Evolutionary conservation across 805 yeast species (phyloP), one percentile per base, ranked within the genome.

Genomic region (Saccharomycopsis selenospora): DNA sequence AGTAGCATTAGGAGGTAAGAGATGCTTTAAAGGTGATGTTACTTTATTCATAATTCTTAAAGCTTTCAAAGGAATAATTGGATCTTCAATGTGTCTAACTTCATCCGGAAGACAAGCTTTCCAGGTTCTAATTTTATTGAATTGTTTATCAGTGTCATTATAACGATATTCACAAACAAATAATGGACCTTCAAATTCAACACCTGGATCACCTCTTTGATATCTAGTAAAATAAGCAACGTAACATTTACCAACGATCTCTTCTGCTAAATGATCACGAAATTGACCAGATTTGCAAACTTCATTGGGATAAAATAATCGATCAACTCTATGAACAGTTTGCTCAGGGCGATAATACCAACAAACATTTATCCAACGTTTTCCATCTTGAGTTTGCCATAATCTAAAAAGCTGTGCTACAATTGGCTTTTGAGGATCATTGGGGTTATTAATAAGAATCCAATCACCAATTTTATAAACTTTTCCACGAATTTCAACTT

Each of bases 311-410:
- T 85, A 87, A 64, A 93, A 93, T 48, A 89, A 67, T 60, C 96
- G 73, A 66, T 93, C 98, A 40, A 75, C 83, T 57, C 95, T 77
- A 65, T 93, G 99, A 41, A 93, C 95, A 0, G 99, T 93, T 72
- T 95, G 97, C 64, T 93, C 98, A 1, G 99, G 96, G 57, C 98
- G 79, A 60, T 87, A 84, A 66, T 91, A 93, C 99, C 98, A 93
- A 70, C 98, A 93, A 36, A 87, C 95, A 62, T 93, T 91, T 61
- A 90, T 76, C 80, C 90, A 90, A 52, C 82, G 77, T 58, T 82
- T 80, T 48, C 90, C 95, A 55, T 89, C 95, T 17, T 72, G 69
- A 4, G 75, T 70, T n/a, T 79, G 73, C 99, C 99, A 93, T 53
- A 93, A 76, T 59, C 96, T 76, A 68, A 91, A 93, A 25, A 93